phyloP scores from a whole-genome alignment of 331 rosid species.

The Arachis monticola region DNA sequence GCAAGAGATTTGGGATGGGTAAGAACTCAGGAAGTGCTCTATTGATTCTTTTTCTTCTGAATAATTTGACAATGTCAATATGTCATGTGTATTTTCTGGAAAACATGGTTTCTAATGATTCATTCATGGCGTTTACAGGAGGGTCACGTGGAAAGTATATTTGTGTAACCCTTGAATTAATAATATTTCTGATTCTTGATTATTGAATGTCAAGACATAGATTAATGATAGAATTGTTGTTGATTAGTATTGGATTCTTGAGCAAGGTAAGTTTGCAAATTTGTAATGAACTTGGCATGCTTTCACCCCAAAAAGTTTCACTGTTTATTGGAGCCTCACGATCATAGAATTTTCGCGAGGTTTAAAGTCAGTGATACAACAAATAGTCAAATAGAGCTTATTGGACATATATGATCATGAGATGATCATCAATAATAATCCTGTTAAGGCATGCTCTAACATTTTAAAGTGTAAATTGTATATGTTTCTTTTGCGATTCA shows the following conservation, averaged over 20 bases:
- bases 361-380: slow-evolving; percentile 55
- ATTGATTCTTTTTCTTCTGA: slow-evolving; percentile 23
- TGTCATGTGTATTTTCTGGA: slow-evolving; percentile 7
- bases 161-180: slow-evolving; percentile 6
- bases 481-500: slow-evolving; percentile 7
- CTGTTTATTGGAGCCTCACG: slow-evolving; percentile 50
- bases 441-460: slow-evolving; percentile 45
- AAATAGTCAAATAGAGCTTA: slow-evolving; percentile 40
- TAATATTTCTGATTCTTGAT: background rate
- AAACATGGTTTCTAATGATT: background rate
- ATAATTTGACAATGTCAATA: background rate
- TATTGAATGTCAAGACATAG: background rate
- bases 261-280: background rate
- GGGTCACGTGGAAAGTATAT: background rate
- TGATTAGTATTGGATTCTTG: slow-evolving; percentile 6
- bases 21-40: slow-evolving; percentile 40
- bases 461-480: slow-evolving; percentile 29
- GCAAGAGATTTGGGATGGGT: slow-evolving; percentile 57
- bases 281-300: background rate
- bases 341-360: slow-evolving; percentile 44
- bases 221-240: background rate
- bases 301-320: background rate
- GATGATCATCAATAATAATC: slow-evolving; percentile 31
- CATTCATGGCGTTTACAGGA: background rate
- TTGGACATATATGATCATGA: slow-evolving; percentile 42